A percentile compares a stretch with the other conserved stretches of the same genome.
phyloP scores from a whole-genome alignment of 257 asterid genomes.

The Nicotiana benthamiana region DNA sequence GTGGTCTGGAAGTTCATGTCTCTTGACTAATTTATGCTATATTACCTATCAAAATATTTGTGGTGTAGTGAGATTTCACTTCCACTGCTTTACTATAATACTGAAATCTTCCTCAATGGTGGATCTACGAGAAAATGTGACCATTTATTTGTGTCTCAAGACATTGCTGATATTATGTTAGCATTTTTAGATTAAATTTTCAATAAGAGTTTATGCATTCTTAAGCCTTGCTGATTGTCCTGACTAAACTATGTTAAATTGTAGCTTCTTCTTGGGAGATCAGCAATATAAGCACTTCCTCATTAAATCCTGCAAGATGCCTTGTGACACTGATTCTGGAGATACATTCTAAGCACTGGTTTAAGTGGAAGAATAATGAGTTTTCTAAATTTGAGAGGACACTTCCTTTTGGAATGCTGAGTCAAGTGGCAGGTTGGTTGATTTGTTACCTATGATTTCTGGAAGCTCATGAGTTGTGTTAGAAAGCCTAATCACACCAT shows the following conservation, averaged over 20 bases:
- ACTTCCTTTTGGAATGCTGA: constrained; percentile 80
- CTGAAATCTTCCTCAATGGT: not conserved
- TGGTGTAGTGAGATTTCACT: not conserved
- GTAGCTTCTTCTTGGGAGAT: constrained; percentile 98
- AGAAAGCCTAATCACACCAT: not conserved
- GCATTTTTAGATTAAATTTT: not conserved
- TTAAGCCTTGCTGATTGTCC: constrained; percentile 6
- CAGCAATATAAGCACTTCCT: constrained; percentile 44
- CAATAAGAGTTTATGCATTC: not conserved
- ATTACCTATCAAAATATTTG: constrained; percentile 2
- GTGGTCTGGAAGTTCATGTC: not conserved
- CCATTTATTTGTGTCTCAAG: not conserved
- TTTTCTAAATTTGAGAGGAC: constrained; percentile 68
- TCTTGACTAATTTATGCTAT: not conserved
- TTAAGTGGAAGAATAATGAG: constrained; percentile 70
- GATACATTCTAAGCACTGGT: constrained; percentile 73
- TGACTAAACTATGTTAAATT: constrained; percentile 19
- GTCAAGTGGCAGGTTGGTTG: constrained; percentile 90
- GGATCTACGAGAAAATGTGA: not conserved
- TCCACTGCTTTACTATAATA: not conserved
- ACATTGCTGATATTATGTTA: not conserved
- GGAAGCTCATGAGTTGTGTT: not conserved
- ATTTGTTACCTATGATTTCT: constrained; percentile 12
- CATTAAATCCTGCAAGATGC: constrained; percentile 44
- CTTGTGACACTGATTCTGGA: constrained; percentile 83